phyloP scores from a whole-genome alignment of 2,329 filamentous ascomycete species.

The Dothideomycetes sp. region DNA sequence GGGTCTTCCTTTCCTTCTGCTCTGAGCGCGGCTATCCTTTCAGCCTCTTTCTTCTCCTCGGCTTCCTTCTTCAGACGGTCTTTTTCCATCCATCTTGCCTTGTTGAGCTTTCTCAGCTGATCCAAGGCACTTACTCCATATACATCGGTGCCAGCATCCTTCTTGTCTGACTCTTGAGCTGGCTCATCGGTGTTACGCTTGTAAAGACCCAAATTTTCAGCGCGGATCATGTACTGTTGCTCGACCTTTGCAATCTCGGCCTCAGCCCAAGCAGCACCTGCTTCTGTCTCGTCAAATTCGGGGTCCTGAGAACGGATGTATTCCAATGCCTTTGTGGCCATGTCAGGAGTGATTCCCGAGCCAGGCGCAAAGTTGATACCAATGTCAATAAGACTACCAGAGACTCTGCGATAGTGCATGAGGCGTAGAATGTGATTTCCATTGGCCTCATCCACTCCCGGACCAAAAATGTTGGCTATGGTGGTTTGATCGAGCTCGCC shows the following conservation, averaged over 20 bases:
- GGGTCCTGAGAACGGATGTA: constrained; percentile 25
- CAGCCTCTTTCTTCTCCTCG: constrained; percentile 16
- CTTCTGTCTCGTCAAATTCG: constrained; percentile 26
- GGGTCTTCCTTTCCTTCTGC: constrained; percentile 1
- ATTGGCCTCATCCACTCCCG: constrained; percentile 23
- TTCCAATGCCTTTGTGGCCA: constrained; percentile 25
- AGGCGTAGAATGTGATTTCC: constrained; percentile 30
- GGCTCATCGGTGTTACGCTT: constrained; percentile 18
- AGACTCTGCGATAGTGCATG: constrained; percentile 29
- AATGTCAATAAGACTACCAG: constrained; percentile 29
- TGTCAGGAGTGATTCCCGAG: constrained; percentile 19
- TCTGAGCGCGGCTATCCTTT: constrained; percentile 11
- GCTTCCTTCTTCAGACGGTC: constrained; percentile 21
- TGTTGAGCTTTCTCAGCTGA: constrained; percentile 21
- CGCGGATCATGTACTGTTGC: constrained; percentile 23
- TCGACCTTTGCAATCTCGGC: constrained; percentile 25
- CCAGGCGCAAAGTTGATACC: constrained; percentile 24
- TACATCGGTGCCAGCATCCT: constrained; percentile 20
- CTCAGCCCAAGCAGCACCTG: constrained; percentile 26
- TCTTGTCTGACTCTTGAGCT: constrained; percentile 21
- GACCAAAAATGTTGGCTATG: constrained; percentile 25
- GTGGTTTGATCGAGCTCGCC: constrained; percentile 22
- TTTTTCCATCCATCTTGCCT: constrained; percentile 18
- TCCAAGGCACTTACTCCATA: constrained; percentile 23
- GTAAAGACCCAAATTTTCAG: constrained; percentile 28